Base-by-base conservation (phyloP, 225 moss, liverwort and hornwort genomes). In the Bryoerythrophyllum caledonicum region DNA sequence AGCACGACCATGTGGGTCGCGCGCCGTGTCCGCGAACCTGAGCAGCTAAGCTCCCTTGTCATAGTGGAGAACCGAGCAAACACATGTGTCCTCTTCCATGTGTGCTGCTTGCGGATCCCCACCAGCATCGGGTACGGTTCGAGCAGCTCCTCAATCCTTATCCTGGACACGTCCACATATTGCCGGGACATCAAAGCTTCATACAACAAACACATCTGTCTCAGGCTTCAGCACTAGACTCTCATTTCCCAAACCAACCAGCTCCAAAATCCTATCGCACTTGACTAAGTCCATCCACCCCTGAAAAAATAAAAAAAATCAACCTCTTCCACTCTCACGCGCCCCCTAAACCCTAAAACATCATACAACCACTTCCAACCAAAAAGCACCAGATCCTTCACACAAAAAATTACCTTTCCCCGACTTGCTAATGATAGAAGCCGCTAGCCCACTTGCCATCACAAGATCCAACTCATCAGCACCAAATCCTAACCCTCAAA, bases 101-200 rank as follows among this genome's bases (percentile, higher is more conserved):
- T 96, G 34, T 96, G 96, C 60, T 96, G 96, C 82, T 92, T 96
- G 59, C 96, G 92, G 66, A 89, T 90, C 43, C 93, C 91, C 34
- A 96, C 96, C 27, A 96, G 96, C 85, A 93, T 96, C 9, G 93
- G 96, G 54, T 93, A 96, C 65, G 96, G 91, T n/a, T 93, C 93
- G 10, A 96, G 91, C 65, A 96, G 79, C 6, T 93, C 96, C 76
- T 96, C 93, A 55, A 96, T 91, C 70, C 93, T 85, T 82, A 96
- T 96, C 79, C 96, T 87, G 41, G 96, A 89, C 96, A 93, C 93
- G 79, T 93, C 96, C 80, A 92, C 91, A 82, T 89, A 96, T 60
- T 96, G 96, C 78, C 93, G 91, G 73, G 95, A 96, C 68, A 96
- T 93, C 30, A 96, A 85, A 82, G 95, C 95, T 96, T 91, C 93